Percentiles rank a stretch among this genome's conserved stretches.
phyloP scores from a whole-genome alignment of 2,329 filamentous ascomycete species.

The Fusarium caatingaense region DNA sequence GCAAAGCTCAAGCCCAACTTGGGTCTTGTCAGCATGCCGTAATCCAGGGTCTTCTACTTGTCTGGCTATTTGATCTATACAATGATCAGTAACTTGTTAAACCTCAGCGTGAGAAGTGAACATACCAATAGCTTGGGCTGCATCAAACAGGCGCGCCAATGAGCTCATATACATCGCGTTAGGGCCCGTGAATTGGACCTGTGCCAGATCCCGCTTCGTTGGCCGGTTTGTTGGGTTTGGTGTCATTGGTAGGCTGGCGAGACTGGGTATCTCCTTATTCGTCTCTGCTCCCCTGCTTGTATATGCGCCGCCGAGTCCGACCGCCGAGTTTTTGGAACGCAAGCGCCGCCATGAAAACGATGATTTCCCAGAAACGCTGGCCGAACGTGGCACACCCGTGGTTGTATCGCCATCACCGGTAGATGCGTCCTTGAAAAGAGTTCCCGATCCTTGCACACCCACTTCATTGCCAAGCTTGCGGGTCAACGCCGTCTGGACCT shows the following conservation, averaged over 20 bases:
- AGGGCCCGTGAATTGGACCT: slow-evolving; percentile 80
- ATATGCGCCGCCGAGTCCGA: slow-evolving; percentile 66
- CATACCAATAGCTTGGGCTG: slow-evolving; percentile 91
- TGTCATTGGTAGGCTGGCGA: slow-evolving; percentile 85
- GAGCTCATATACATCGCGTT: slow-evolving; percentile 92
- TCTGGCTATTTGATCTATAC: slow-evolving; percentile 88
- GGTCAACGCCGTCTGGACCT: slow-evolving; percentile 78
- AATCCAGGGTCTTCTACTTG: slow-evolving; percentile 96
- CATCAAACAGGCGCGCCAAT: slow-evolving; percentile 90
- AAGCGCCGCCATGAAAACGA: slow-evolving; percentile 91
- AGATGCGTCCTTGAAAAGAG: slow-evolving; percentile 78
- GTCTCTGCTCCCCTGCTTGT: slow-evolving; percentile 46
- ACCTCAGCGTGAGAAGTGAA: not conserved
- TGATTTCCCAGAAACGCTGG: slow-evolving; percentile 75
- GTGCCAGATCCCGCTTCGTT: slow-evolving; percentile 75
- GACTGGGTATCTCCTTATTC: slow-evolving; percentile 56
- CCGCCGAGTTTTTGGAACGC: slow-evolving; percentile 86
- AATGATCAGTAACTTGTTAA: not conserved
- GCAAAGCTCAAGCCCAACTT: slow-evolving; percentile 93
- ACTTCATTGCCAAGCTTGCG: slow-evolving; percentile 96
- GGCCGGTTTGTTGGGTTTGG: slow-evolving; percentile 72
- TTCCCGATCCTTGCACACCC: slow-evolving; percentile 78
- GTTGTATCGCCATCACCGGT: slow-evolving; percentile 59
- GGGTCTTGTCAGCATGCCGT: slow-evolving; percentile 90
- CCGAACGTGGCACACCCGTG: slow-evolving; percentile 61